Evolutionary conservation across 129 eudicot genomes (phyloP), one percentile per base, ranked within the genome.

Genomic region (Centaurea solstitialis): DNA sequence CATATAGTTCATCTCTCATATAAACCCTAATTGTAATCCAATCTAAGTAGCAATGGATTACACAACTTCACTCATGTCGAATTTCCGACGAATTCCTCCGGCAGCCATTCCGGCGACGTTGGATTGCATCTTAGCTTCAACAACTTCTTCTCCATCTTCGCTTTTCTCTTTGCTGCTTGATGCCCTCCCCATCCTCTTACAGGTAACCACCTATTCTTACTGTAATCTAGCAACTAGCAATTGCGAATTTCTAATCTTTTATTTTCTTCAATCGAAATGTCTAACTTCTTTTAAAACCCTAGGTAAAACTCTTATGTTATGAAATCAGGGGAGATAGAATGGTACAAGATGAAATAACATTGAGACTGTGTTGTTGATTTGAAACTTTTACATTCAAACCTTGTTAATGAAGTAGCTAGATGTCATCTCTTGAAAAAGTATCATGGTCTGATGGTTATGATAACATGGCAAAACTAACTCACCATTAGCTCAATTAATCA

Each of bases 71-170:
- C 86, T 95, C 22, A 78, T 85, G 70, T 77, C 88, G 9, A 91
- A 95, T 70, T 89, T 96, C 93, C 89, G 93, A 78, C 85, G 81
- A 75, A 90, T 93, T 13, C 97, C 99, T 43, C 90, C 95, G 85
- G 81, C 86, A 15, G 98, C 95, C 1, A 68, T 96, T 40, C 93
- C 97, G 78, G 87, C 92, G 79, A 87, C 93, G 91, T 80, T 96
- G 33, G 99, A 96, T 79, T 96, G 99, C 72, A 82, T 96, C 35
- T 38, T 96, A 68, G 64, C 89, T 67, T 84, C 97, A 62, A 87
- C 93, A 2, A 66, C 73, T 79, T 84, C 81, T 21, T 78, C 97
- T 57, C 91, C 99, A 15, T 79, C 92, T n/a, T 73, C 83, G 2
- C 88, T 96, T 15, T 89, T 91, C 84, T 79, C 77, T 68, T 76